Evolutionary conservation across 352 stramenopile species (phyloP), one percentile per base, ranked within the genome.

Genomic region (Thraustotheca clavata): DNA sequence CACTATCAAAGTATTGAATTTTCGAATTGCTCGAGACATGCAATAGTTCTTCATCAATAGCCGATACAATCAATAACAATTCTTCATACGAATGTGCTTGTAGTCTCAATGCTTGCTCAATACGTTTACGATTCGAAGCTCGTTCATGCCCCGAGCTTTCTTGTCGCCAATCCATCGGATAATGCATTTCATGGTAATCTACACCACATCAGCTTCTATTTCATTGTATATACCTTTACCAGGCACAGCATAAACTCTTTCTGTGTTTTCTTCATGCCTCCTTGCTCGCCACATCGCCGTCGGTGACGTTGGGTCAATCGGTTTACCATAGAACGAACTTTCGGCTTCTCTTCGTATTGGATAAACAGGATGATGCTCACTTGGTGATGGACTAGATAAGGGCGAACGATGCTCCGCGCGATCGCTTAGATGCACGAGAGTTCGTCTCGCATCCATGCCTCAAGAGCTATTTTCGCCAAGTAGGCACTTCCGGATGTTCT

Each of bases 11-110:
- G 60, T 89, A 92, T 59, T 87, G 75, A 47, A 86, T 71, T 47
- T 71, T 81, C 26, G 83, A 86, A 32, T 68, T 80, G 9, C 78
- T 87, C 43, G 85, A 83, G 49, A 88, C 76, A 67, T 92, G 79
- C 59, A 92, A 66, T 33, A 92, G 68, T 67, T 92, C 80, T 65
- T 92, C 83, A 40, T 92, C 83, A 71, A 92, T 76, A 9, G 83
- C 75, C 11, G 79, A 74, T 3, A 90, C 61, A 29, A 92, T 65
- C 18, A 74, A 49, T 59, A 89, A 59, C 24, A 92, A 75, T 43
- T 73, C 69, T n/a, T 89, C 78, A 47, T 83, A 88, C 67, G 88
- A 74, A 34, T 73, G 69, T 48, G 72, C 79, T 43, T 89, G 75
- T 33, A 68, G 62, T 20, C 78, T 66, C 31, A 92, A 50, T n/a